Evolutionary conservation across 148 eudicot species (phyloP).

Genomic region (Arbutus unedo): DNA sequence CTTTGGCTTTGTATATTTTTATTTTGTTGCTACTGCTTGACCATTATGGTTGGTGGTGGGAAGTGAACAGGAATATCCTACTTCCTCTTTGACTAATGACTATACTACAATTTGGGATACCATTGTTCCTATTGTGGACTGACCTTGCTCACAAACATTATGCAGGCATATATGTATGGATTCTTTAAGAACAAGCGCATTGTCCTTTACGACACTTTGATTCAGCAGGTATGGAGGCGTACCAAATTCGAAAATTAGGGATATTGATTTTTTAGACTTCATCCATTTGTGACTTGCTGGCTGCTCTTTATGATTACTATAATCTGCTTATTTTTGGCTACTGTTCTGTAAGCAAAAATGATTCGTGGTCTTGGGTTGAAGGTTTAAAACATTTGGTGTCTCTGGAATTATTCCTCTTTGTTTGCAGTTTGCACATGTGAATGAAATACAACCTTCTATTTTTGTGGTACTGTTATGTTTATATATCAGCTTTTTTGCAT

Average conservation of each 20-base stretch:
- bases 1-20: background rate
- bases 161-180: slow-evolving; percentile 99
- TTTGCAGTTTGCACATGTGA: slow-evolving; percentile 8
- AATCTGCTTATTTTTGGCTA: background rate
- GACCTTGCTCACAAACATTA: slow-evolving; percentile 15
- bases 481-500: background rate
- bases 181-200: slow-evolving; percentile 97
- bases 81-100: background rate
- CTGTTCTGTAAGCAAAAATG: background rate
- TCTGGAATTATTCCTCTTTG: background rate
- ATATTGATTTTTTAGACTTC: slow-evolving; percentile 1
- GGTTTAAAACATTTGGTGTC: background rate
- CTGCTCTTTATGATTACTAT: background rate
- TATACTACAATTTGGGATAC: slow-evolving; percentile 4
- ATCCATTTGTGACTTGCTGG: background rate
- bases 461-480: background rate
- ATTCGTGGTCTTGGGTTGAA: background rate
- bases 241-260: background rate
- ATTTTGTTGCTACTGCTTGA: background rate
- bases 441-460: background rate
- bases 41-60: background rate
- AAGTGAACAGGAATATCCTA: background rate
- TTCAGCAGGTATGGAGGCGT: slow-evolving; percentile 70
- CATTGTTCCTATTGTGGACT: slow-evolving; percentile 10
- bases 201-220: slow-evolving; percentile 91